These are phyloP conservation scores for Penicillium odoratum DNA, from an alignment of 495 filamentous ascomycete genomes.

Conservation along the genomic window DNA sequence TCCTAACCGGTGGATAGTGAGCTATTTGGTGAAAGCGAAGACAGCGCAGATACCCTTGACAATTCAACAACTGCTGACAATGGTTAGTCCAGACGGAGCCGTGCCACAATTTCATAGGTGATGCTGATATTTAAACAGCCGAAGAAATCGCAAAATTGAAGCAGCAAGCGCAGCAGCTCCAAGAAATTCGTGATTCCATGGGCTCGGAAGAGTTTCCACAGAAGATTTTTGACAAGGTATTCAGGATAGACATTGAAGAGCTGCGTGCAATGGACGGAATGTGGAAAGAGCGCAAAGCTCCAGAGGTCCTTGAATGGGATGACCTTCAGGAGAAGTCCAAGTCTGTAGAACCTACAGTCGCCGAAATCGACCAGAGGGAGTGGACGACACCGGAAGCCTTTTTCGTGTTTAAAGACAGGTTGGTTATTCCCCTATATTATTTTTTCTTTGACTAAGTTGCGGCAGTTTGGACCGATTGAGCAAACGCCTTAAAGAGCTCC, in stretches of 20 bases:
- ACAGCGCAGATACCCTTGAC: conserved; percentile 69
- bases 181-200: conserved; percentile 79
- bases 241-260: conserved; percentile 78
- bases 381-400: conserved; percentile 85
- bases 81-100: conserved; percentile 37
- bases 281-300: conserved; percentile 84
- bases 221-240: conserved; percentile 91
- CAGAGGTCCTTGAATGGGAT: conserved; percentile 69
- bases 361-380: conserved; percentile 67
- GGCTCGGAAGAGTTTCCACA: conserved; percentile 75
- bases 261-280: conserved; percentile 89
- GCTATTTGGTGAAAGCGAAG: conserved; percentile 89
- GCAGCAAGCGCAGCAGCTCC: conserved; percentile 78
- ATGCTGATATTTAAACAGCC: conserved; percentile 46
- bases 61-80: conserved; percentile 79
- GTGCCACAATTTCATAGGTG: neutral
- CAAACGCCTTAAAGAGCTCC: conserved; percentile 64
- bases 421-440: conserved; percentile 1
- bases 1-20: conserved; percentile 51
- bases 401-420: conserved; percentile 80
- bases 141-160: conserved; percentile 84
- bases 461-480: conserved; percentile 71
- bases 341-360: conserved; percentile 51
- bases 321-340: conserved; percentile 48
- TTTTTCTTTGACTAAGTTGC: neutral